Base-by-base conservation (phyloP, 164 flowering plant species). In the Cinnamomum micranthum region DNA sequence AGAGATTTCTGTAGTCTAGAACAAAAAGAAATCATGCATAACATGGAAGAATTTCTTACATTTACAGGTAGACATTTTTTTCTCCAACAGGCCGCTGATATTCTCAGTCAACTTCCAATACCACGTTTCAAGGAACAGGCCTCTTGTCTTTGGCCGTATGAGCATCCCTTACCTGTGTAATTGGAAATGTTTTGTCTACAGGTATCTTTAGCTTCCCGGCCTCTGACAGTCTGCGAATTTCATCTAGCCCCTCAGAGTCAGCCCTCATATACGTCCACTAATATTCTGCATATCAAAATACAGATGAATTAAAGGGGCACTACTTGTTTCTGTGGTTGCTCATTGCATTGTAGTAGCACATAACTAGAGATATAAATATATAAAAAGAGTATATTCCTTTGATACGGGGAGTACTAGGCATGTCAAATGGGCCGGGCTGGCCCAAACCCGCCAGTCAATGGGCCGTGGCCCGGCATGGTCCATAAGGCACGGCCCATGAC, bases 211-310 rank as follows among this genome's bases (percentile, higher is more conserved):
- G 78, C 86, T 88, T 94, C 51, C 95, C 95, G 65, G 85, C 88
- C 76, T 85, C 97, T 59, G 83, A 77, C 3, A 94, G 85, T 81
- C 88, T 80, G 15, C 90, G 81, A 19, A 94, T 91, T 85, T 94
- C 92, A 60, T 85, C 73, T 65, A 94, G 78, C 60, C 97, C 99
- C 85, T 94, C 98, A 4, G 90, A 65, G 79, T 96, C 98, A 15
- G 95, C 88, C 76, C 98, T 91, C 99, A 96, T 96, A 71, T 87
- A 92, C 11, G 91, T 88, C 98, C 98, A 96, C 76, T 78, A 91
- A 75, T 96, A 94, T 50, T 88, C 98, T 96, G 90, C 69, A 82
- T 65, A 68, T 69, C 24, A 79, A 52, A 65, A 60, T 22, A 24
- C 28, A 67, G 70, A 67, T 67, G 70, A 67, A 31, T 19, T 25